Conservation (phyloP, 2,329 filamentous ascomycete species). For the Graphilbum fragrans region DNA sequence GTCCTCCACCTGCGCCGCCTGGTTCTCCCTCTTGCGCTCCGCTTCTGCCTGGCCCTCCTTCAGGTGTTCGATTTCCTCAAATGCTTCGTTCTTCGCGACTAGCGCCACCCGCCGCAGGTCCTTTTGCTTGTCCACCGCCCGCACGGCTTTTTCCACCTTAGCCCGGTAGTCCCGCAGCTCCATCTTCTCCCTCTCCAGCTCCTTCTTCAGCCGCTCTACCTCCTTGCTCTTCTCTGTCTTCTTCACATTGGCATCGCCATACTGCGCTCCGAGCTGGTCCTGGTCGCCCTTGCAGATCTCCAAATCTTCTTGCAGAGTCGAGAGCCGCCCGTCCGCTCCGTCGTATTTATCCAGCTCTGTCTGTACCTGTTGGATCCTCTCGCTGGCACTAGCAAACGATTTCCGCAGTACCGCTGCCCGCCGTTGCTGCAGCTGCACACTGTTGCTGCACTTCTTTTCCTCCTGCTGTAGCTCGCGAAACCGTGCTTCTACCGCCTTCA, state of each 20-base stretch:
- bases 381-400: conserved; percentile 46
- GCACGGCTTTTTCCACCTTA: conserved; percentile 41
- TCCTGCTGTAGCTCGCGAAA: conserved; percentile 33
- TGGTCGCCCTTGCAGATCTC: conserved; percentile 31
- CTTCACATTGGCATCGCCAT: conserved; percentile 35
- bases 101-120: conserved; percentile 41
- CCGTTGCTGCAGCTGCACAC: conserved; percentile 35
- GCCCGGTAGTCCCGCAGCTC: conserved; percentile 26
- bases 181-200: conserved; percentile 18
- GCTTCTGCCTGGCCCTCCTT: conserved; percentile 31
- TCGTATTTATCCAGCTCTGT: conserved; percentile 55
- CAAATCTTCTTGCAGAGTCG: conserved; percentile 45
- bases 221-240: conserved; percentile 35
- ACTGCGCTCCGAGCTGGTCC: conserved; percentile 40
- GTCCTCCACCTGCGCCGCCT: conserved; percentile 34
- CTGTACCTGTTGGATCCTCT: conserved; percentile 37
- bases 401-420: conserved; percentile 31
- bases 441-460: conserved; percentile 34
- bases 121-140: conserved; percentile 35
- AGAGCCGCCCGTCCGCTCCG: conserved; percentile 55
- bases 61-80: conserved; percentile 36
- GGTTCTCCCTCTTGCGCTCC: conserved; percentile 33
- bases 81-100: conserved; percentile 48
- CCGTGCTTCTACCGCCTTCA: conserved; percentile 37
- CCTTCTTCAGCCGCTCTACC: conserved; percentile 26